Evolutionary conservation across 2,329 filamentous ascomycete species (phyloP), one percentile per base, ranked within the genome.

Genomic region (Fusarium ambrosium): DNA sequence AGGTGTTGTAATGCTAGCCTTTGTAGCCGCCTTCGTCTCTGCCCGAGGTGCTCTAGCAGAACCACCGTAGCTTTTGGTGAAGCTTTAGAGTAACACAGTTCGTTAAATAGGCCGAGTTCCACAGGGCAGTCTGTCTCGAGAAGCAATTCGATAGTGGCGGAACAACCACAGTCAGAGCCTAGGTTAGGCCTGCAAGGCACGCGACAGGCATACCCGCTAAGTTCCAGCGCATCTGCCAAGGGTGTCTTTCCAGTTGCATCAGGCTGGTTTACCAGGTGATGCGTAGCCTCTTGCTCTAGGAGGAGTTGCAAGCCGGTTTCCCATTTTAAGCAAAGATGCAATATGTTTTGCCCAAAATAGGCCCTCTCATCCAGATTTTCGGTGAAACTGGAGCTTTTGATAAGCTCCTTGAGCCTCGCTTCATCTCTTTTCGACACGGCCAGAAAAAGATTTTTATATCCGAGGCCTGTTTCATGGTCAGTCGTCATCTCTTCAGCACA

Each of bases 141-240:
- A 8, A 58, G 29, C 20, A 37, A 2, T 18, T 14, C 11, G 3
- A 53, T 6, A 7, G 3, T 4, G 11, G 16, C 16, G 2, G 24
- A 53, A 24, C 24, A 29, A 11, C 22, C 9, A 5, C 51, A 55
- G 51, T 6, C 10, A 20, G 51, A 48, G 20, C 43, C 16, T 7
- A 48, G 14, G 2, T 48, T 20, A 2, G 7, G 7, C 4, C 4
- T 8, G 14, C 7, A 9, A 20, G 4, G 4, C 20, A 4, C 2
- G 1, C 11, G 3, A 11, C 24, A 29, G 16, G 2, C 4, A 3
- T 2, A 0, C 5, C 0, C 1, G 24, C 16, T n/a, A 29, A 11
- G 2, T 1, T 0, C 0, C 0, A 29, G 5, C 1, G 45, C 24
- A n/a, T 53, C 7, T 14, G 2, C 14, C 8, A 48, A 18, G 14